phyloP scores from a whole-genome alignment of 2,329 filamentous ascomycete species.

The Ophioceras dolichostomum region DNA sequence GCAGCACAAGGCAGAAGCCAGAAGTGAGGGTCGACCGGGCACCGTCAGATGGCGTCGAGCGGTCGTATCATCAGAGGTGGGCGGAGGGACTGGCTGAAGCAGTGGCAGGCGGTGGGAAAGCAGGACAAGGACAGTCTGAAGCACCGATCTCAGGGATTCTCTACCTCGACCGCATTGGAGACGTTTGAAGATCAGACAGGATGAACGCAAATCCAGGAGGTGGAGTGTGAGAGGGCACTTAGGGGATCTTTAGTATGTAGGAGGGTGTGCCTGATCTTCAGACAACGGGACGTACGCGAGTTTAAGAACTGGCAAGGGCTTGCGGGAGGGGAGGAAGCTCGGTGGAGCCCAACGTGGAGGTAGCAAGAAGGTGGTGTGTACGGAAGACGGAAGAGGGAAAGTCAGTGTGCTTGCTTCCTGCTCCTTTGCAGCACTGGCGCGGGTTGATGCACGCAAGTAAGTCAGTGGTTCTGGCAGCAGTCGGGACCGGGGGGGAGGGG shows the following conservation, averaged over 20 bases:
- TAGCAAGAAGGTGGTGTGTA: constrained; percentile 1
- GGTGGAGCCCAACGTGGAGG: constrained; percentile 1
- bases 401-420: not conserved
- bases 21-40: too few species aligned
- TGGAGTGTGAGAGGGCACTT: constrained; percentile 21
- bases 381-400: not conserved
- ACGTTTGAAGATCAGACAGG: constrained; percentile 17
- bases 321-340: constrained; percentile 4
- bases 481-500: too few species aligned
- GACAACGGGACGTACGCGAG: constrained; percentile 24
- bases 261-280: constrained; percentile 21
- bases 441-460: not conserved
- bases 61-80: too few species aligned
- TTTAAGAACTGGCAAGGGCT: constrained; percentile 28
- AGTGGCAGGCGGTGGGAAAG: too few species aligned
- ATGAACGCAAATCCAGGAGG: constrained; percentile 14
- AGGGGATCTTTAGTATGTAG: constrained; percentile 20
- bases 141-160: constrained; percentile 1
- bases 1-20: too few species aligned
- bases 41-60: not conserved
- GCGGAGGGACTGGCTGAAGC: too few species aligned
- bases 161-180: constrained; percentile 10
- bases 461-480: too few species aligned
- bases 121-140: constrained; percentile 3
- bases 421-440: too few species aligned